These are phyloP conservation scores for Gaeumannomyces sp. DNA, from an alignment of 2,329 filamentous ascomycete species.

Conservation along the genomic window DNA sequence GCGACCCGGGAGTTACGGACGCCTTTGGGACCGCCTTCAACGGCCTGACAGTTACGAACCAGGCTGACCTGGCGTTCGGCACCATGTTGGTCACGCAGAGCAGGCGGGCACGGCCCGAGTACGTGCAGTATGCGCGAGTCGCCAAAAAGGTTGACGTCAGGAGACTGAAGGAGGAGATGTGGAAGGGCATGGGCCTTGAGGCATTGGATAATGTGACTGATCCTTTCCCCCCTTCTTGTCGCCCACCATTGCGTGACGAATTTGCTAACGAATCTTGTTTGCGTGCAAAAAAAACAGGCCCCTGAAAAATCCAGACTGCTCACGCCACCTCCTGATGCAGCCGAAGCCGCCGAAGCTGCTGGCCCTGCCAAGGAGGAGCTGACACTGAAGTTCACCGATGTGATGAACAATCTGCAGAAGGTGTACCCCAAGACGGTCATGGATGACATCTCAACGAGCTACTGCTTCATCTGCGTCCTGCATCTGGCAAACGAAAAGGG, in stretches of 20 bases:
- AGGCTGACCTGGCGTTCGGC: slow-evolving; percentile 48
- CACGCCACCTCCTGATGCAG: slow-evolving; percentile 20
- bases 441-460: slow-evolving; percentile 89
- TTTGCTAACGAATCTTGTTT: neutral
- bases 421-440: slow-evolving; percentile 84
- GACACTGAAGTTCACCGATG: slow-evolving; percentile 74
- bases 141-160: slow-evolving; percentile 68
- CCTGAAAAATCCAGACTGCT: slow-evolving; percentile 23
- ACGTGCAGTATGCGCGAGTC: slow-evolving; percentile 63
- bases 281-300: slow-evolving; percentile 15
- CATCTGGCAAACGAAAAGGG: slow-evolving; percentile 93
- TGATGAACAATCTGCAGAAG: slow-evolving; percentile 81
- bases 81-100: slow-evolving; percentile 62
- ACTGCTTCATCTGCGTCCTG: slow-evolving; percentile 87
- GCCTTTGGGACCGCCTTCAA: slow-evolving; percentile 27
- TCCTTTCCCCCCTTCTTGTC: slow-evolving; percentile 3
- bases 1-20: slow-evolving; percentile 30
- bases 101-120: slow-evolving; percentile 57
- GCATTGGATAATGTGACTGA: slow-evolving; percentile 38
- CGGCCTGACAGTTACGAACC: slow-evolving; percentile 37
- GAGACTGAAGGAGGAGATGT: slow-evolving; percentile 63
- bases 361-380: slow-evolving; percentile 34
- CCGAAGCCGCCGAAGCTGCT: slow-evolving; percentile 14
- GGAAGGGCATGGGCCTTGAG: slow-evolving; percentile 59
- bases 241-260: neutral